These are phyloP conservation scores for Anisogramma anomala DNA, from an alignment of 2,329 filamentous ascomycete species.

Conservation along the genomic window DNA sequence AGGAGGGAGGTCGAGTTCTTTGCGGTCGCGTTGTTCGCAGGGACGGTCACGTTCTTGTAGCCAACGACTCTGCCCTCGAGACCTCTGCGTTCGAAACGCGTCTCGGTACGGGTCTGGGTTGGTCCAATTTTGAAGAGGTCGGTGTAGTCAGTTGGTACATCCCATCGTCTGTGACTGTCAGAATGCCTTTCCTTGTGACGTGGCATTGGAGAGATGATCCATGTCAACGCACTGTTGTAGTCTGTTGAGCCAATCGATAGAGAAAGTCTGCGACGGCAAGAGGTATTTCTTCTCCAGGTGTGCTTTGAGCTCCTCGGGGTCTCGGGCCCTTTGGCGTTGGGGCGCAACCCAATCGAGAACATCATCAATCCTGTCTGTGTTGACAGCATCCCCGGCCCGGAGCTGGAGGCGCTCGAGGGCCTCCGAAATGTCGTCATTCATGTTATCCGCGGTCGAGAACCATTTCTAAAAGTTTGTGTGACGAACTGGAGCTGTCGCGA, in stretches of 20 bases:
- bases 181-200: conserved; percentile 3
- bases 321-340: conserved; percentile 34
- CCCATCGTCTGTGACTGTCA: conserved; percentile 48
- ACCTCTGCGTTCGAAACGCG: conserved; percentile 80
- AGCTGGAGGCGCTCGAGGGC: conserved; percentile 42
- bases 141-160: conserved; percentile 66
- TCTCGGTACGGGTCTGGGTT: conserved; percentile 89
- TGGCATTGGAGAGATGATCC: background rate
- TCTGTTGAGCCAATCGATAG: conserved; percentile 72
- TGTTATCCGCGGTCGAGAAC: conserved; percentile 4
- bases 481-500: background rate
- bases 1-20: conserved; percentile 90
- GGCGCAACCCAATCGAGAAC: conserved; percentile 39
- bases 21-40: conserved; percentile 76
- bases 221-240: conserved; percentile 56
- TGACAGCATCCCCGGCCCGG: conserved; percentile 16
- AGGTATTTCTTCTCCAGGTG: conserved; percentile 69
- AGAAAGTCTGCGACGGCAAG: conserved; percentile 68
- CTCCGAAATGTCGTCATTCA: conserved; percentile 29
- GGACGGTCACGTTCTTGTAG: conserved; percentile 87
- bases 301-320: conserved; percentile 52
- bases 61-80: conserved; percentile 86
- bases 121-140: conserved; percentile 78
- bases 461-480: background rate
- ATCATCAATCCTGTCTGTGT: conserved; percentile 39